Evolutionary conservation across 2,329 filamentous ascomycete genomes (phyloP).

Genomic region (Aspergillus viridinutans): DNA sequence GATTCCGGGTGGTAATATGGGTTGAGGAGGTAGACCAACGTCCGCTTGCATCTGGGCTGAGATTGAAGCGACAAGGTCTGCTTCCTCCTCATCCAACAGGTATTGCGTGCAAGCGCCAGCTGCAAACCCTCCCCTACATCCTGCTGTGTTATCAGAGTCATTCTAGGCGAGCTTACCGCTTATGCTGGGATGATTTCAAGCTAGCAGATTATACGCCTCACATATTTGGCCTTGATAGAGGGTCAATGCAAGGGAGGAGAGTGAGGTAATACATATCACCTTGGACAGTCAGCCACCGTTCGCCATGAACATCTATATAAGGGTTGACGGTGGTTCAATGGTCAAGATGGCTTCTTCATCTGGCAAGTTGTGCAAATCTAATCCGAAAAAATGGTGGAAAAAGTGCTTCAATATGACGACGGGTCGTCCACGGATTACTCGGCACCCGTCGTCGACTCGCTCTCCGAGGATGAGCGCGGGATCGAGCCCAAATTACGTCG

Average conservation of each 20-base stretch:
- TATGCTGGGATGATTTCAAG: not conserved
- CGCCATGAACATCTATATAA: not conserved
- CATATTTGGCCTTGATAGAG: not conserved
- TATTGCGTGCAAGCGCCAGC: not conserved
- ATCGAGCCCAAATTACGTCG: constrained; percentile 16
- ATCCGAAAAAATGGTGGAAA: not conserved
- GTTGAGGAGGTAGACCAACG: no score
- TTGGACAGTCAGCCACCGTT: not conserved
- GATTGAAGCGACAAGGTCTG: not conserved
- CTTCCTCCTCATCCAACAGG: not conserved
- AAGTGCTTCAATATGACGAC: not conserved
- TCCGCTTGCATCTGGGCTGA: not conserved
- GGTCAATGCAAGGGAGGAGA: not conserved
- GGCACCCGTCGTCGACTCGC: not conserved
- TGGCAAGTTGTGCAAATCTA: not conserved
- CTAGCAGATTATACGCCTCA: not conserved
- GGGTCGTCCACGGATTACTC: not conserved
- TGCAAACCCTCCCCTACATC: not conserved
- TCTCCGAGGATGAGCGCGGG: not conserved
- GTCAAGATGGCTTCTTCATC: not conserved
- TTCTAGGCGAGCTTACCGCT: not conserved
- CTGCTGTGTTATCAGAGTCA: not conserved
- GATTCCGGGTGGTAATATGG: no score
- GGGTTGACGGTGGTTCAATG: not conserved
- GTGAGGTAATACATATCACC: not conserved